Evolutionary conservation across 208 protist genomes (phyloP).

Genomic region (Naegleria lovaniensis): DNA sequence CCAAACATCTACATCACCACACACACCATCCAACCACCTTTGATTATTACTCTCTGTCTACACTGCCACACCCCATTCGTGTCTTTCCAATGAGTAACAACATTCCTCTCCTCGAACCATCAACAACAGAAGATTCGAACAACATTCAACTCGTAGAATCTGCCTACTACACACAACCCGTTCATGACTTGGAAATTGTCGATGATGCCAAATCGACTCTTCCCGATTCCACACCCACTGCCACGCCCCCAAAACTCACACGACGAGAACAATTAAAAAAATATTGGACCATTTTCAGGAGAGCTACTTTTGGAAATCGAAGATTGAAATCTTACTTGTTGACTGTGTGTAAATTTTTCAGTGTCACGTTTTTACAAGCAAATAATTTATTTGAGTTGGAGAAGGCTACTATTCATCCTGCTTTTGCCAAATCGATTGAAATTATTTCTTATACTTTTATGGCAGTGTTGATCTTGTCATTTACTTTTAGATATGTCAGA

Average conservation of each 20-base stretch:
- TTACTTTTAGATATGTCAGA: not conserved
- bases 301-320: not conserved
- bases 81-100: no score
- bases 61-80: no score
- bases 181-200: no score
- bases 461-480: not conserved
- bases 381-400: constrained; percentile 16
- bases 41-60: no score
- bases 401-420: not conserved
- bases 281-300: not conserved
- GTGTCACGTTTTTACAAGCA: not conserved
- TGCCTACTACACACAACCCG: no score
- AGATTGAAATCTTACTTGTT: not conserved
- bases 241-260: not conserved
- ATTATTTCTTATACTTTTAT: not conserved
- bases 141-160: no score
- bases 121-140: no score
- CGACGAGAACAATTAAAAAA: not conserved
- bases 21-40: no score
- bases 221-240: no score
- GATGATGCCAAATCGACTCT: no score
- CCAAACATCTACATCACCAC: no score
- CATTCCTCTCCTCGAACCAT: no score
- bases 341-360: not conserved
- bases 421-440: not conserved